Base-by-base conservation (phyloP, 1,139 yeast genomes). In the Nematodospora anomalae region DNA sequence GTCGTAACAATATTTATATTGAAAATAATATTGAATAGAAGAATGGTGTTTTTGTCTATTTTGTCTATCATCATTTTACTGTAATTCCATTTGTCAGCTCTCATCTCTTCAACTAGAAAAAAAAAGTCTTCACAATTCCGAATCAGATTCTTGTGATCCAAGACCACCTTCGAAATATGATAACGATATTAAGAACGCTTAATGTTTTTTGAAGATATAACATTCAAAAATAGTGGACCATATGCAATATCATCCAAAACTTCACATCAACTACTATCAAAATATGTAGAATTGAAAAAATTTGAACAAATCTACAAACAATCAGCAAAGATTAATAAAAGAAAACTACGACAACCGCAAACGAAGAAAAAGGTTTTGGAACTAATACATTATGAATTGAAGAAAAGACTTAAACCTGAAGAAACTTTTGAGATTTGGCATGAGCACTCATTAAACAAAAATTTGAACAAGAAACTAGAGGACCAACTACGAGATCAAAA, bases 391-490 rank as follows among this genome's bases (percentile, higher is more conserved):
- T 29, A 43, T n/a, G 51, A 50, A 24, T 29, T 52, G 13, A 44
- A 45, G 22, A 44, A 50, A 24, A 12, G 21, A 21, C 11, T 40
- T n/a, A 45, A 47, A 9, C 71, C 71, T 0, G 68, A 65, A 39
- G 71, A 62, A 28, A 59, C 71, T 0, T 68, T 50, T 41, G 74
- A 68, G 41, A 43, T 58, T 21, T 68, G 74, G 74, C 64, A 67
- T 40, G 43, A n/a, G 29, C 30, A n/a, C 40, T 38, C 14, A 39
- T 10, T 23, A 3, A 28, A 30, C n/a, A 26, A 24, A 3, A 16
- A 21, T 16, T 12, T 11, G 3, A 27, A n/a, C n/a, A 29, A 14
- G 4, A 22, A n/a, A 15, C 10, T 3, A 16, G 20, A 13, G 14
- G 11, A 10, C 15, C 25, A 26, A 8, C 30, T 33, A 13, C 29